Percentiles rank a stretch among this genome's conserved stretches.
Evolutionary conservation across 2,329 filamentous ascomycete species (phyloP).

Genomic region (Emergomyces pasteurianus): DNA sequence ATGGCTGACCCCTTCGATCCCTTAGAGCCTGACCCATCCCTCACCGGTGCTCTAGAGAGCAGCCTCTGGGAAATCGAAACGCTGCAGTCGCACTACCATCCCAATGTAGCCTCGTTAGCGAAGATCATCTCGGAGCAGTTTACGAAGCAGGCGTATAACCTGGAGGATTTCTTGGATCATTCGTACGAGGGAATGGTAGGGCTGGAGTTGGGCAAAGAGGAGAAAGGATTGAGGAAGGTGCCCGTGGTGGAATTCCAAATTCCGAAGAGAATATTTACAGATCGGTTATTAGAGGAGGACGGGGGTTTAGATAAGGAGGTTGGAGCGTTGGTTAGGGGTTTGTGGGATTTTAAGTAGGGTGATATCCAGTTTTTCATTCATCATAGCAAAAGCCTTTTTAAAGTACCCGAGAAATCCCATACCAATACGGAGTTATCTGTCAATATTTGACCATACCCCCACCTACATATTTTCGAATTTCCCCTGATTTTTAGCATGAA

Average conservation of each 20-base stretch:
- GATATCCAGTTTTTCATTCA: not conserved
- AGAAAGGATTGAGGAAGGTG: slow-evolving; percentile 70
- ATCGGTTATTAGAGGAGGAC: slow-evolving; percentile 29
- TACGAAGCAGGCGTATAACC: slow-evolving; percentile 84
- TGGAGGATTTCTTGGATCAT: slow-evolving; percentile 97
- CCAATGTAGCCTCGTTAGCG: slow-evolving; percentile 86
- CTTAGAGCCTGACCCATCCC: slow-evolving; percentile 67
- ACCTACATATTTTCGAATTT: not conserved
- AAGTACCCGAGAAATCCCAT: not conserved
- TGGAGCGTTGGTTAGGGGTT: slow-evolving; percentile 23
- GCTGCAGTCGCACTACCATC: slow-evolving; percentile 86
- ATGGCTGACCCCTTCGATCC: slow-evolving; percentile 67
- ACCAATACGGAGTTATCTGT: not conserved
- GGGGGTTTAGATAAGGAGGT: slow-evolving; percentile 27
- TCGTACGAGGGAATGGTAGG: slow-evolving; percentile 70
- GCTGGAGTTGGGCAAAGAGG: slow-evolving; percentile 52
- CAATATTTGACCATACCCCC: not conserved
- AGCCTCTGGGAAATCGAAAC: slow-evolving; percentile 91
- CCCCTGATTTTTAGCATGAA: not conserved
- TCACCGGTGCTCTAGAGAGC: slow-evolving; percentile 79
- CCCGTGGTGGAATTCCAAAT: slow-evolving; percentile 92
- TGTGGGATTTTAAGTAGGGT: slow-evolving; percentile 41
- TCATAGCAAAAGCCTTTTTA: not conserved
- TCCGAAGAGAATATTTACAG: slow-evolving; percentile 64
- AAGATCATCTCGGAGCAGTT: slow-evolving; percentile 95